Evolutionary conservation across 1,284 basidiomycete species (phyloP), one percentile per base, ranked within the genome.

Genomic region (Trichosporon coremiiforme): DNA sequence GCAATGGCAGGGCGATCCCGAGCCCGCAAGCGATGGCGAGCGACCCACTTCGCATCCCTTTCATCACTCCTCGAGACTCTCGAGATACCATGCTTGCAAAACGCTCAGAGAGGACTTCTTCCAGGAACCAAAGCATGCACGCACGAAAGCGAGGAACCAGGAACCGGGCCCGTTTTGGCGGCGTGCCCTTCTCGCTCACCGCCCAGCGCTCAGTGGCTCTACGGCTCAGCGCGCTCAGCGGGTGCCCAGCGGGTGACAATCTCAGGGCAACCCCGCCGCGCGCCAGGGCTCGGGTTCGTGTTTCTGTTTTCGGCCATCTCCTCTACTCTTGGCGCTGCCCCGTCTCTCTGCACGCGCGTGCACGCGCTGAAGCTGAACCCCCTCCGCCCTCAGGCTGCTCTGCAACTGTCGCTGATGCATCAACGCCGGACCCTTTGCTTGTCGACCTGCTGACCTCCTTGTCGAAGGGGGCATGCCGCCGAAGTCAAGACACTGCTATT

Each of bases 21-120:
- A 45, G 41, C 41, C 41, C 41, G 41, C 41, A n/a, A 45, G 41
- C 41, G 41, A 45, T 45, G 41, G 41, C 41, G 41, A 45, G 41
- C 41, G 17, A n/a, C 41, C 41, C 41, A 45, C 41, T 45, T 5
- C 17, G 33, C 33, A 6, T 35, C 33, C 33, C 33, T 8, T 35
- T 25, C 25, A 25, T 25, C 25, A 25, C 25, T 25, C 2, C 25
- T 25, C 25, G 25, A 25, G 25, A 25, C 25, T 25, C 25, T 25
- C 25, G 25, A 25, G 25, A 25, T 25, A 3, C 25, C 25, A 25
- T 25, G 25, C 25, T 25, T 25, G 25, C 25, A 25, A 25, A 25
- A 25, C 25, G 15, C 38, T 41, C 38, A 13, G 38, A 13, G 38
- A 13, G 38, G 12, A 6, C 8, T 45, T 45, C 17, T 6, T 6